Percentiles rank a stretch among this genome's conserved stretches.
Evolutionary conservation across 2,329 filamentous ascomycete genomes (phyloP).

Genomic region (Colletotrichum tanaceti): DNA sequence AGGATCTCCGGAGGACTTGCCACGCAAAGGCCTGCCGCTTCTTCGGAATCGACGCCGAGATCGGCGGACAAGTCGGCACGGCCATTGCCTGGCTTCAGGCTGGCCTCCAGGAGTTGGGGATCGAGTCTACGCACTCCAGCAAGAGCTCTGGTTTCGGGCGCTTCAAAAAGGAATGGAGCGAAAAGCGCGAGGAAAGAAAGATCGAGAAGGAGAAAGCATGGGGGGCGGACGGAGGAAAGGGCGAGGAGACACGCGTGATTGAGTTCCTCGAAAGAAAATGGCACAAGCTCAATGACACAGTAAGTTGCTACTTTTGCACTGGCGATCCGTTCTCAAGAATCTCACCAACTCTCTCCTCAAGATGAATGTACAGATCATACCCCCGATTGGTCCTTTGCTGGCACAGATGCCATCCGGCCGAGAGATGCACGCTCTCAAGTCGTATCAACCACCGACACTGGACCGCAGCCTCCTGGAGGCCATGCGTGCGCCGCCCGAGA

Average conservation of each 20-base stretch:
- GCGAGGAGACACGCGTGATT: slow-evolving; percentile 87
- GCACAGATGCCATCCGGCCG: slow-evolving; percentile 87
- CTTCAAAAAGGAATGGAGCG: slow-evolving; percentile 79
- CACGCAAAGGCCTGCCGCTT: slow-evolving; percentile 90
- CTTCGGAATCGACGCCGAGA: slow-evolving; percentile 88
- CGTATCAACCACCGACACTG: slow-evolving; percentile 74
- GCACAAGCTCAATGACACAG: slow-evolving; percentile 92
- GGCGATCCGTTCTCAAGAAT: neutral
- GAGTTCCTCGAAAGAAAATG: slow-evolving; percentile 91
- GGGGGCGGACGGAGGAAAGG: slow-evolving; percentile 85
- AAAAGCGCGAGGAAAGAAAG: slow-evolving; percentile 81
- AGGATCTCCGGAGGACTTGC: slow-evolving; percentile 79
- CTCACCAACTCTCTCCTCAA: slow-evolving; percentile 48
- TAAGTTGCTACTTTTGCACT: slow-evolving; percentile 56
- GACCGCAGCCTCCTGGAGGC: slow-evolving; percentile 72
- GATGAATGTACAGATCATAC: slow-evolving; percentile 84
- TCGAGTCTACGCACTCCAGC: slow-evolving; percentile 64
- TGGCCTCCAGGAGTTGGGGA: slow-evolving; percentile 79
- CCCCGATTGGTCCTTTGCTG: slow-evolving; percentile 76
- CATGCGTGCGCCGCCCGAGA: slow-evolving; percentile 67
- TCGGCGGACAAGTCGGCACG: slow-evolving; percentile 82
- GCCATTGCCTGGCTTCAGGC: slow-evolving; percentile 89
- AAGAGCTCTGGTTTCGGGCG: slow-evolving; percentile 69
- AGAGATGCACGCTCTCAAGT: slow-evolving; percentile 81
- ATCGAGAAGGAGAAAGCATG: slow-evolving; percentile 79